Percentiles rank a stretch among this genome's conserved stretches.
Conservation (phyloP, 2,329 filamentous ascomycete species). For the Ophiosphaerella herpotricha region DNA sequence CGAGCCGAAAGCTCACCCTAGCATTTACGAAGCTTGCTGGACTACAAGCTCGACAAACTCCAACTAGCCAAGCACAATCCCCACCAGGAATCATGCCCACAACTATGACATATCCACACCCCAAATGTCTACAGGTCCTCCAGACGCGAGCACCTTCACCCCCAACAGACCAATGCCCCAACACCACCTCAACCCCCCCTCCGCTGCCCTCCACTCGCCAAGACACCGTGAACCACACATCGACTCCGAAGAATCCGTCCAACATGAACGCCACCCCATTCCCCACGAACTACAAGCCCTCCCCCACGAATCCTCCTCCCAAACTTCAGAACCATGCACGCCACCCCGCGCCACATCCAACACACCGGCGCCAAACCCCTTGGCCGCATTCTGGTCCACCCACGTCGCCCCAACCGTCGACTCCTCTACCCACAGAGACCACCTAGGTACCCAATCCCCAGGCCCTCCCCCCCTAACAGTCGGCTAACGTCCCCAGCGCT, state of each 20-base stretch:
- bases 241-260: constrained; percentile 26
- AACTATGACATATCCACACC: neutral
- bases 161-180: constrained; percentile 9
- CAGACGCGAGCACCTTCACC: neutral
- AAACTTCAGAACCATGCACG: neutral
- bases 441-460: constrained; percentile 54
- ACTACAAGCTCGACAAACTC: neutral
- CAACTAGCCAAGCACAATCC: constrained; percentile 1
- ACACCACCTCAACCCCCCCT: constrained; percentile 12
- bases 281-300: constrained; percentile 19
- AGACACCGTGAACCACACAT: constrained; percentile 14
- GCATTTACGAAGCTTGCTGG: constrained; percentile 1
- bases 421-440: constrained; percentile 58
- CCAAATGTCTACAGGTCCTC: neutral
- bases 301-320: neutral
- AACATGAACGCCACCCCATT: constrained; percentile 19
- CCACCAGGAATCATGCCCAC: neutral
- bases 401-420: constrained; percentile 58
- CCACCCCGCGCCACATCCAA: too few relatives aligned
- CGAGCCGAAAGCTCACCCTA: constrained; percentile 4
- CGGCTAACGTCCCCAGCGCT: constrained; percentile 59
- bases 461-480: constrained; percentile 52
- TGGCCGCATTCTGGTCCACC: constrained; percentile 53
- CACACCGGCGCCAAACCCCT: constrained; percentile 25
- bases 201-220: constrained; percentile 15